Base-by-base conservation (phyloP, 768 basidiomycete genomes). In the Auriscalpium orientale region DNA sequence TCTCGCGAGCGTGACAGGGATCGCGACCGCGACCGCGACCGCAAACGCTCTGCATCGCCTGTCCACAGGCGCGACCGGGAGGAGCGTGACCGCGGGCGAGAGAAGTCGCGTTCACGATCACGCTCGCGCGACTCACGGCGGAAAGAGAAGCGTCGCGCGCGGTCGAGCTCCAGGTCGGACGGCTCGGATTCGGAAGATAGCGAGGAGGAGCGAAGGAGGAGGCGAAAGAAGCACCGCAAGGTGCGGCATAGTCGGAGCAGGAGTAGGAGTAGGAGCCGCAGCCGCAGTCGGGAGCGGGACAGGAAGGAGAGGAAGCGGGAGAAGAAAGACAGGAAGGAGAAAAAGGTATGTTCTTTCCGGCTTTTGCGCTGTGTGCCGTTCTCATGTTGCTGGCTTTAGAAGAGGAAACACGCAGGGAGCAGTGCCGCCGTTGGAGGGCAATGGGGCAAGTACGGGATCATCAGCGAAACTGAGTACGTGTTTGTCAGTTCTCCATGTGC, bases 361-460 rank as follows among this genome's bases (percentile, higher is more conserved):
- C 28, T 28, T 38, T 12, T 33, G 13, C 35, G 49, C 11, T 55
- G 33, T 48, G 43, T 51, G 36, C 56, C 18, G 47, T 36, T 16
- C 35, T 20, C 46, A 11, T 22, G 50, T 54, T 59, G 34, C 4
- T 28, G 28, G 28, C 5, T 49, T 40, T 60, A 81, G 74, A 75
- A 85, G 72, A 84, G 84, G 69, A 81, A 82, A 43, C 28, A 28
- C 28, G 28, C 2, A 28, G 18, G 40, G 15, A 43, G 40, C 61
- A 77, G 76, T 10, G 74, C 73, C 18, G 78, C 73, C 35, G 71
- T 73, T 28, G 79, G 80, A 10, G 74, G 82, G 16, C 85, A 91
- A 61, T 97, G 92, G 92, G 94, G 94, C 15, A 92, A 90, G 70
- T 87, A 89, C 69, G 94, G 94, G 3, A 79, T 90, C 54, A 92